Base-by-base conservation (phyloP, 2,329 filamentous ascomycete species). In the Chalaropsis ovoidea region DNA sequence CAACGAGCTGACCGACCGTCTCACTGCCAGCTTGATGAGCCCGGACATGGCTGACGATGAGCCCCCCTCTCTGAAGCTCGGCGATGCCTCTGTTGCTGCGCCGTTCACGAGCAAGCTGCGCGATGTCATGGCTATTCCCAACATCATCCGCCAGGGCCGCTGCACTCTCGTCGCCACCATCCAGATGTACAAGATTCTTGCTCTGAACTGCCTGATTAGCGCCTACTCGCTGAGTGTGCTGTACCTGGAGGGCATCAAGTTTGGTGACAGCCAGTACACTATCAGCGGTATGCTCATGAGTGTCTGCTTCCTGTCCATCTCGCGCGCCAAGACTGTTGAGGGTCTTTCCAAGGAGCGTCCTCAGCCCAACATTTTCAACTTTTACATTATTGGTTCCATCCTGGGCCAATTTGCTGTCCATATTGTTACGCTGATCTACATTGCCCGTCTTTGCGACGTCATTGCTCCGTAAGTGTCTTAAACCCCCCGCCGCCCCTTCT, bases 281-380 rank as follows among this genome's bases (percentile, higher is more conserved):
- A 97, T 99, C 72, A 96, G 91, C 71, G 94, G 94, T 71, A 97
- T 99, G 89, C 86, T 99, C 75, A 97, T 99, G 94, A 96, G 92
- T 72, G 94, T 99, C 62, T 99, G 94, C 78, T 99, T 99, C 82
- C 79, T 99, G 72, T 96, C 92, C 68, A 96, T 99, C 72, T 97
- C 94, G n/a, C 88, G 94, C 68, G 94, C 94, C 47, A 94, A 91
- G 79, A 90, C 94, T 39, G 94, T 99, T 63, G 94, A 99, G 77
- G 88, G 89, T 43, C 81, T 99, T 27, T 96, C 93, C 69, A 96
- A 96, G 78, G 94, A 99, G 77, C 88, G 94, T 47, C 94, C 94
- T 0, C 94, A 99, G 77, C 92, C 93, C 65, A 96, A 97, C 77
- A 99, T 99, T 74, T 97, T 97, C 82, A 99, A 99, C 78, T 83